Evolutionary conservation across 2,329 filamentous ascomycete genomes (phyloP).

Genomic region (Fusarium tuaranense): DNA sequence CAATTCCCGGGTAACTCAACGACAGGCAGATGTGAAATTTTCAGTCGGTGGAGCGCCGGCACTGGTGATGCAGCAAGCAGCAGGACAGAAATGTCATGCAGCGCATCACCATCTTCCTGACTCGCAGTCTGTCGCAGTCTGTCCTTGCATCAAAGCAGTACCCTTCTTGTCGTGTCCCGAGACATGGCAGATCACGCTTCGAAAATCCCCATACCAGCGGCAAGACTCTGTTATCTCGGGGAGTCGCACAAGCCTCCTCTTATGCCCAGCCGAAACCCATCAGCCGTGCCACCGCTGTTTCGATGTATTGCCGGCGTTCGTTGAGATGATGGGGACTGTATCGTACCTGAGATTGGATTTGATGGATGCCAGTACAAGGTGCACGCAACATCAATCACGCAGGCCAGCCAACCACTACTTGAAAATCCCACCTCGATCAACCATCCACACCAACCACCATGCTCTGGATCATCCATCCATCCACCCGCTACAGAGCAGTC

Average conservation of each 20-base stretch:
- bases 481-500: constrained; percentile 4
- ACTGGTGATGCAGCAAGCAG: constrained; percentile 14
- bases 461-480: constrained; percentile 37
- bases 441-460: constrained; percentile 36
- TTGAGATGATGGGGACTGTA: neutral
- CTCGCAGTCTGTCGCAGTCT: constrained; percentile 9
- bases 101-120: constrained; percentile 7
- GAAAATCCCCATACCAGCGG: constrained; percentile 9
- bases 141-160: neutral
- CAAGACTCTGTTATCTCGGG: neutral
- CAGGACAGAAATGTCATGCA: constrained; percentile 20
- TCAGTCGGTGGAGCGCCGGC: constrained; percentile 19
- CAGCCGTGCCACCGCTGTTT: constrained; percentile 6
- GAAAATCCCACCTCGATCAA: constrained; percentile 23
- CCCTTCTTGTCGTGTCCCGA: constrained; percentile 1
- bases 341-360: neutral
- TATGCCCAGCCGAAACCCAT: constrained; percentile 5
- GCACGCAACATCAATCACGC: constrained; percentile 9
- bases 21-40: neutral
- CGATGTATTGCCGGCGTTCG: constrained; percentile 3
- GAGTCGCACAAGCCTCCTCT: constrained; percentile 16
- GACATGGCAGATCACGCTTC: constrained; percentile 17
- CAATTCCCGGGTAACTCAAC: constrained; percentile 3
- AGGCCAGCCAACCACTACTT: constrained; percentile 14
- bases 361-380: neutral